Evolutionary conservation across 2,329 filamentous ascomycete species (phyloP).

Genomic region (Pseudogymnoascus sp.): DNA sequence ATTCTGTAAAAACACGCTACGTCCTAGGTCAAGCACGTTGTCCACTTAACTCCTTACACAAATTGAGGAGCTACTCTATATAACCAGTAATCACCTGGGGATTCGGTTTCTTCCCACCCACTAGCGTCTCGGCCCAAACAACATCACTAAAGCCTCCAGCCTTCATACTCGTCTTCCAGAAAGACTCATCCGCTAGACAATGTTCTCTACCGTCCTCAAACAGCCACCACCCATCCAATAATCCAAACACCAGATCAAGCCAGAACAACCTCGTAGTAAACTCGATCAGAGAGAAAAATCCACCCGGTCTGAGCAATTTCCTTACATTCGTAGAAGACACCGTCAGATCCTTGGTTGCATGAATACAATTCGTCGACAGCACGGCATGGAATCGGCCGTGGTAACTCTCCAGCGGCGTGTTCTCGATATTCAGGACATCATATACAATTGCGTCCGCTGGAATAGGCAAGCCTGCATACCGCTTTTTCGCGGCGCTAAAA

Average conservation of each 20-base stretch:
- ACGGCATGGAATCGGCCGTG: conserved; percentile 14
- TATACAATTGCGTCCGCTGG: conserved; percentile 10
- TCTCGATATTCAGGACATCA: conserved; percentile 12
- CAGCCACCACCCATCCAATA: conserved; percentile 20
- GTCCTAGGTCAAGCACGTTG: too few species aligned
- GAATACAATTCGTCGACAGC: conserved; percentile 18
- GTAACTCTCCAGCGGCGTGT: conserved; percentile 8
- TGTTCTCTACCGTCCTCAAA: conserved; percentile 18
- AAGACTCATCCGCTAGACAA: conserved; percentile 10
- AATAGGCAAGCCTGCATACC: conserved; percentile 1
- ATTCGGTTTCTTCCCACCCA: too few species aligned
- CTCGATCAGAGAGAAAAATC: conserved; percentile 15
- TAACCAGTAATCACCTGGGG: too few species aligned
- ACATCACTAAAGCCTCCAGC: conserved; percentile 8
- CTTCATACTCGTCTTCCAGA: conserved; percentile 13
- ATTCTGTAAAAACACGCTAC: too few species aligned
- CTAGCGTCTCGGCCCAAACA: not conserved
- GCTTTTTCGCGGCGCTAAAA: conserved; percentile 16
- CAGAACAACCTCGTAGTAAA: conserved; percentile 17
- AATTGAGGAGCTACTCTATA: too few species aligned
- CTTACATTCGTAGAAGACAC: conserved; percentile 10
- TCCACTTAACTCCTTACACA: too few species aligned
- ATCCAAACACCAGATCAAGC: conserved; percentile 20
- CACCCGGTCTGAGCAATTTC: conserved; percentile 10
- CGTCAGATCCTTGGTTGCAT: conserved; percentile 14